Percentiles rank a stretch among this genome's conserved stretches.
phyloP scores from a whole-genome alignment of 441 rosid genomes.

The Flueggea neowawraea region DNA sequence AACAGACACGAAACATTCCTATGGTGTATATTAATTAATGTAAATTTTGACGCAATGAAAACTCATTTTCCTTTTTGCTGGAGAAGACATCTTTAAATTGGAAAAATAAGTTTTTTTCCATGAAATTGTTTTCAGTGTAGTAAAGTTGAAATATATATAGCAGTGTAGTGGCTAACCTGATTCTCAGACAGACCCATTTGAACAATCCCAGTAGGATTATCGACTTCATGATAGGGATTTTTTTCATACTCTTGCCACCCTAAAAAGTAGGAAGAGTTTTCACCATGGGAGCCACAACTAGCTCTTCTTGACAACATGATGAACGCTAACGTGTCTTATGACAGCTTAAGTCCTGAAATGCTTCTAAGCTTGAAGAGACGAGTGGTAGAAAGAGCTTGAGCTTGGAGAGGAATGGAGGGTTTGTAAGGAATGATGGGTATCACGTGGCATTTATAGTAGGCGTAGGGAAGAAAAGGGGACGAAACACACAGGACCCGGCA shows the following conservation, averaged over 20 bases:
- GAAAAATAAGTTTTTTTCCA: no score
- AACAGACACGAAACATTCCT: no score
- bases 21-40: no score
- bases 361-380: background rate
- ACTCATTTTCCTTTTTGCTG: no score
- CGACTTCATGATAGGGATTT: conserved; percentile 50
- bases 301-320: conserved; percentile 71
- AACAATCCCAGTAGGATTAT: conserved; percentile 68
- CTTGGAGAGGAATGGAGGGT: background rate
- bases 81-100: no score
- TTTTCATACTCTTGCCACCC: conserved; percentile 74
- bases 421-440: conserved; percentile 2
- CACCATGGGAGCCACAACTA: conserved; percentile 51
- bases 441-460: conserved; percentile 14
- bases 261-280: conserved; percentile 72
- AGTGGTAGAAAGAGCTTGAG: background rate
- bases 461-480: background rate
- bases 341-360: no score
- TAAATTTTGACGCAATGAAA: no score
- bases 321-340: background rate
- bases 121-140: no score
- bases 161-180: conserved; percentile 63
- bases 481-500: no score
- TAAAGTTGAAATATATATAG: no score
- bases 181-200: conserved; percentile 97